These are phyloP conservation scores for Coemansia furcata DNA, from an alignment of 192 early-diverging fungal genomes.

Conservation along the genomic window DNA sequence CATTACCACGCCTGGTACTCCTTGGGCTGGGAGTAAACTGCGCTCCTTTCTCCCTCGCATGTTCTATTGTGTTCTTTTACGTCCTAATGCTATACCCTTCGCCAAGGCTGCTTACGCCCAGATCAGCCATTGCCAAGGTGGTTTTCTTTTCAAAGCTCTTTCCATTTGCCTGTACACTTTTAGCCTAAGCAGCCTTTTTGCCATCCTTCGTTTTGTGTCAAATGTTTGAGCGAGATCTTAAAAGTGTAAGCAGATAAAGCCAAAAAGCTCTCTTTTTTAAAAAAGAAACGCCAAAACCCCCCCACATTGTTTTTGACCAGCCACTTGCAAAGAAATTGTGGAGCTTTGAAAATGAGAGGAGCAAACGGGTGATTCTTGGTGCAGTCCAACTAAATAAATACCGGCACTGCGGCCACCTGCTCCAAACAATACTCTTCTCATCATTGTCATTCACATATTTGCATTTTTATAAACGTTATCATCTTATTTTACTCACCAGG, in stretches of 20 bases:
- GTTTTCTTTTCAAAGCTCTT: neutral
- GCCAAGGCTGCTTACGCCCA: neutral
- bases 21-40: too few relatives aligned
- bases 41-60: too few relatives aligned
- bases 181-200: neutral
- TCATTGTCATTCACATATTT: neutral
- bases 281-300: neutral
- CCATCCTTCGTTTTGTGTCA: neutral
- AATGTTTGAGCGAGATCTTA: neutral
- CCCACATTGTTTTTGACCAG: neutral
- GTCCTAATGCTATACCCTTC: neutral
- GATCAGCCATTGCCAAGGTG: neutral
- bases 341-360: neutral
- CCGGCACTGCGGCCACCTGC: neutral
- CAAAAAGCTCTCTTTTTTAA: neutral
- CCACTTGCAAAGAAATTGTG: neutral
- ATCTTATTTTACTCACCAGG: neutral
- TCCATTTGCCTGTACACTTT: neutral
- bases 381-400: neutral
- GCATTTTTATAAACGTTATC: neutral
- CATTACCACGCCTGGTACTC: too few relatives aligned
- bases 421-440: neutral
- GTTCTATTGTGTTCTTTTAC: neutral
- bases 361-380: neutral
- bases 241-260: neutral